Percentiles rank a stretch among this genome's conserved stretches.
Evolutionary conservation across 495 filamentous ascomycete species (phyloP).

Genomic region (Neurospora sp.): DNA sequence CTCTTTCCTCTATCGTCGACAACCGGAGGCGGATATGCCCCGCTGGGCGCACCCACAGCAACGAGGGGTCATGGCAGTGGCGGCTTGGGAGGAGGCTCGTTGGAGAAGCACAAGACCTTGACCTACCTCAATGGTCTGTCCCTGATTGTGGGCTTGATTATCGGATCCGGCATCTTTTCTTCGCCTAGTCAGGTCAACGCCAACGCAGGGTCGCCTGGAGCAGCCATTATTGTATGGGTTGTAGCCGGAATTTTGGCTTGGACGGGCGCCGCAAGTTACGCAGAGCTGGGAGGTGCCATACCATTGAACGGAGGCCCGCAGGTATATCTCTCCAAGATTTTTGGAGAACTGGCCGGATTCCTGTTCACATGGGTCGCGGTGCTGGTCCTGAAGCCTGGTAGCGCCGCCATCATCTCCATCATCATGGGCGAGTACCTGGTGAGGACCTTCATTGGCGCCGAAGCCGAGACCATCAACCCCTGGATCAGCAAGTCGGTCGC

Average conservation of each 20-base stretch:
- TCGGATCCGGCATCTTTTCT: constrained; percentile 96
- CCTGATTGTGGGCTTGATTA: constrained; percentile 83
- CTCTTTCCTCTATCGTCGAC: constrained; percentile 90
- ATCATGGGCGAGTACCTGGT: constrained; percentile 97
- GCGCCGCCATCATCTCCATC: constrained; percentile 87
- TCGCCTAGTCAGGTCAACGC: constrained; percentile 88
- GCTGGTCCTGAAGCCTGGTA: constrained; percentile 85
- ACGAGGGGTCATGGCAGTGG: constrained; percentile 32
- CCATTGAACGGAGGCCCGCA: constrained; percentile 92
- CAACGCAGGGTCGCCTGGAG: constrained; percentile 87
- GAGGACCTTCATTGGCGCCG: constrained; percentile 70
- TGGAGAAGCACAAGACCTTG: constrained; percentile 92
- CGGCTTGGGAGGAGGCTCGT: constrained; percentile 42
- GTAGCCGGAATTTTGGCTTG: constrained; percentile 86
- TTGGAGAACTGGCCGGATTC: constrained; percentile 85
- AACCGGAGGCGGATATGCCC: constrained; percentile 60
- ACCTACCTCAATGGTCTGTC: constrained; percentile 91
- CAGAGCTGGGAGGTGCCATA: constrained; percentile 91
- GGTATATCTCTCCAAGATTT: constrained; percentile 89
- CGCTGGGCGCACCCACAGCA: constrained; percentile 61
- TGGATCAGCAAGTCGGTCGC: constrained; percentile 93
- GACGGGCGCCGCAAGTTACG: constrained; percentile 95
- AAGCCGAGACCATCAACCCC: constrained; percentile 60
- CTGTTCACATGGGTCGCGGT: constrained; percentile 95
- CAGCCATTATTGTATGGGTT: constrained; percentile 79